Conservation (phyloP, 805 yeast species). For the Hanseniaspora mollemarum region DNA sequence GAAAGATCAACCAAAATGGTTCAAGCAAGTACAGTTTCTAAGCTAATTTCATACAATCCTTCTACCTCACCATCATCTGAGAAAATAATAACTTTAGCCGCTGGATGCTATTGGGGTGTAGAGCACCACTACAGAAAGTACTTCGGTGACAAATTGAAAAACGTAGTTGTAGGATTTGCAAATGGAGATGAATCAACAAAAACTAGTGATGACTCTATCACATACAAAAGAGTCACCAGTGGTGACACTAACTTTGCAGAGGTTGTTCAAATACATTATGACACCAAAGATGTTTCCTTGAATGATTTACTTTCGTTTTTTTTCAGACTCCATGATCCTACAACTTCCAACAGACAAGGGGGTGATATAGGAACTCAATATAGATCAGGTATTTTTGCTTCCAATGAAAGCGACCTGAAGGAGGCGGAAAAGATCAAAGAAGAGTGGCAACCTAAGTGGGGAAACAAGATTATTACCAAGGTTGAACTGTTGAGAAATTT, state of each 20-base stretch:
- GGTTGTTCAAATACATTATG: slow-evolving; percentile 69
- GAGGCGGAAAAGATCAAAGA: slow-evolving; percentile 39
- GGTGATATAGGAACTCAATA: slow-evolving; percentile 84
- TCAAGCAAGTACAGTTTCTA: slow-evolving; percentile 27
- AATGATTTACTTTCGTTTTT: slow-evolving; percentile 67
- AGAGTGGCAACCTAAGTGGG: slow-evolving; percentile 59
- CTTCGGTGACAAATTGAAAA: slow-evolving; percentile 50
- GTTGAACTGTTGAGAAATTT: slow-evolving; percentile 58
- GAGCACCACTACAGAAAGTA: slow-evolving; percentile 72
- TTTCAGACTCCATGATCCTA: slow-evolving; percentile 90
- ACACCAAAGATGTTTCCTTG: slow-evolving; percentile 51
- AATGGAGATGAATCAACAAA: slow-evolving; percentile 55
- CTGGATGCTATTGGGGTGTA: slow-evolving; percentile 81
- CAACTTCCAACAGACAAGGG: slow-evolving; percentile 72
- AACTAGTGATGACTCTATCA: slow-evolving; percentile 24
- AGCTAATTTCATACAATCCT: slow-evolving; percentile 34
- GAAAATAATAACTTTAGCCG: slow-evolving; percentile 48
- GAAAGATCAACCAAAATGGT: neutral
- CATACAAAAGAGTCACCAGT: slow-evolving; percentile 62
- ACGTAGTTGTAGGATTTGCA: slow-evolving; percentile 79
- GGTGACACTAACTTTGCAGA: slow-evolving; percentile 74
- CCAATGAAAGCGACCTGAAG: slow-evolving; percentile 36
- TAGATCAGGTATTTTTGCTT: slow-evolving; percentile 68
- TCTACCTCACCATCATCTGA: slow-evolving; percentile 40
- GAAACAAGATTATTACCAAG: slow-evolving; percentile 53